Evolutionary conservation across 1,139 yeast species (phyloP).

Genomic region (Meyerozyma elateridarum): DNA sequence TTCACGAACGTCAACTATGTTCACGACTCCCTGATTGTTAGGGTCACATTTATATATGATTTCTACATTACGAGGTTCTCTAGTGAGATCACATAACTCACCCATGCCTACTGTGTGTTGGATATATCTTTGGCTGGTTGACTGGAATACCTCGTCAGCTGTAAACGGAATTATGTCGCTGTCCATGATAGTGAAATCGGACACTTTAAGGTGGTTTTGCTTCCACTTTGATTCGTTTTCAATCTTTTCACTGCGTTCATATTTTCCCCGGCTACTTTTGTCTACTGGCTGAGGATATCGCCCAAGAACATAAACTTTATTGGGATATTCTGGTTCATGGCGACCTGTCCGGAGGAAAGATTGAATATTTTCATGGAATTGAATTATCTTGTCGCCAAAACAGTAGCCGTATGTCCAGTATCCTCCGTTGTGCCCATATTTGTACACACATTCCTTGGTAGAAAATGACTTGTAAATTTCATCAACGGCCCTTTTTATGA

Average conservation of each 20-base stretch:
- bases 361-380: conserved; percentile 45
- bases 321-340: conserved; percentile 34
- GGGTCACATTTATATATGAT: conserved; percentile 67
- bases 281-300: no score
- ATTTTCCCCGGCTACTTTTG: conserved; percentile 16
- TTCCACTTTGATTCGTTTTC: conserved; percentile 20
- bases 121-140: conserved; percentile 28
- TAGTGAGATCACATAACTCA: conserved; percentile 68
- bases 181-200: conserved; percentile 21
- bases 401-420: conserved; percentile 68
- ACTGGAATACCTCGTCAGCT: conserved; percentile 9
- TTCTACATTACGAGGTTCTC: conserved; percentile 55
- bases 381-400: conserved; percentile 51
- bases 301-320: conserved; percentile 43
- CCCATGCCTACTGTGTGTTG: conserved; percentile 59
- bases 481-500: conserved; percentile 18
- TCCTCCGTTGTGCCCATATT: conserved; percentile 34
- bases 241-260: conserved; percentile 16
- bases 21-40: conserved; percentile 24
- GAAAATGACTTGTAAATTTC: conserved; percentile 20
- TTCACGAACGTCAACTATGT: conserved; percentile 49
- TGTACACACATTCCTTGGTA: conserved; percentile 26
- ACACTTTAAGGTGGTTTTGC: conserved; percentile 11
- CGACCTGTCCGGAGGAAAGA: conserved; percentile 19
- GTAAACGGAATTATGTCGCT: conserved; percentile 17